These are phyloP conservation scores for Pseudisothecium myosuroides DNA, from an alignment of 225 moss, liverwort and hornwort species.

Conservation along the genomic window DNA sequence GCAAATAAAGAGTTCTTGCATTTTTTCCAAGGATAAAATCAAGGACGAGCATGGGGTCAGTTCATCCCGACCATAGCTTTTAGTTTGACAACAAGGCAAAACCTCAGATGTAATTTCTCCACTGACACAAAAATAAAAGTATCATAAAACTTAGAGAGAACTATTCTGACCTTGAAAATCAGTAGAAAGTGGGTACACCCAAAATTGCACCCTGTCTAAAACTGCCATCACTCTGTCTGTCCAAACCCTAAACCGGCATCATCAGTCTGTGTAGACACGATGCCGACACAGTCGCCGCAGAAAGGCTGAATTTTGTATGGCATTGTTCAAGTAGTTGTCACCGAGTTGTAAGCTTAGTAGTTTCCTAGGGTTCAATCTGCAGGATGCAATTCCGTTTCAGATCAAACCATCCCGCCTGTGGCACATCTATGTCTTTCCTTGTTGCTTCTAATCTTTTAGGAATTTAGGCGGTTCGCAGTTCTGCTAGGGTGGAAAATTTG, in stretches of 20 bases:
- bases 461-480: not conserved
- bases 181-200: no score
- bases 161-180: no score
- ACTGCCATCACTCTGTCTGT: no score
- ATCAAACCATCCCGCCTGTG: not conserved
- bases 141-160: no score
- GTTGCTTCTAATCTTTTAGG: not conserved
- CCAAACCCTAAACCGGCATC: no score
- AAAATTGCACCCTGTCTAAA: not conserved
- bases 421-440: not conserved
- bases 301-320: not conserved
- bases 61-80: not conserved
- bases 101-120: not conserved
- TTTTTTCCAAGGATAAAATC: no score
- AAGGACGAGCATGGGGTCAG: no score
- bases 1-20: no score
- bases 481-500: not conserved
- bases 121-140: not conserved
- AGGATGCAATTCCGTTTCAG: not conserved
- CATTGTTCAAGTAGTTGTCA: not conserved
- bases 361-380: not conserved
- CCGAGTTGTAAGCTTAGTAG: not conserved
- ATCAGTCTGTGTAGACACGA: not conserved
- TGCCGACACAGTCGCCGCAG: not conserved
- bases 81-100: not conserved